Base-by-base conservation (phyloP, 768 basidiomycete genomes). In the Leccinellum albellum region DNA sequence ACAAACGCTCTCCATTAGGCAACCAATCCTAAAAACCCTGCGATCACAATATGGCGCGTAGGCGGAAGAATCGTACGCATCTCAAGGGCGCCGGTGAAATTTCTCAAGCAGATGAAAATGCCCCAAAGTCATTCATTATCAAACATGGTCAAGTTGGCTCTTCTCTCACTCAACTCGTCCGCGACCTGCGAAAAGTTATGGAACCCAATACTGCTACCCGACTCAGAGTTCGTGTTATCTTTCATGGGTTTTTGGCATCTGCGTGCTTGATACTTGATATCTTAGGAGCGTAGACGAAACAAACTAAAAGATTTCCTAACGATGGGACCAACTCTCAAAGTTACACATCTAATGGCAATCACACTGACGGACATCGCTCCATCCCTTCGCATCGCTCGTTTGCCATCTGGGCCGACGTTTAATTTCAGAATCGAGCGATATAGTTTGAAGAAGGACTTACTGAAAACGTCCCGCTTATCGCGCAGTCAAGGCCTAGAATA, bases 131-230 rank as follows among this genome's bases (percentile, higher is more conserved):
- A 0, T 98, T 99, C 67, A 90, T 99, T 57, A 91, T 99, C 70
- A 96, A 95, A 72, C 92, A 95, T 75, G 97, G 97, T 40, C 85
- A 87, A 56, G 94, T 98, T 29, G 96, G 97, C 20, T 78, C 82
- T 50, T 93, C 92, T 8, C 77, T 98, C 55, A 75, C 86, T 5
- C 91, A 94, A 67, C 87, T 99, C 35, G 95, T 98, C 20, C 83
- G 91, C 55, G 96, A 99, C 75, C 77, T 97, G 67, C 80, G 97
- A 66, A 91, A 91, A 73, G 91, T 97, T 58, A 92, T 99, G 91
- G 97, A 99, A 70, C 97, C 97, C 58, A 93, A 98, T 67, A 99
- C 97, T 14, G 97, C 96, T 20, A 88, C 87, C 60, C 82, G 97
- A 50, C 80, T 99, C n/a, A 86, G 78, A 75, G 95, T 96, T 60